A percentile compares a stretch with the other conserved stretches of the same genome.
Conservation (phyloP, 345 rosid species). For the Geranium brycei region DNA sequence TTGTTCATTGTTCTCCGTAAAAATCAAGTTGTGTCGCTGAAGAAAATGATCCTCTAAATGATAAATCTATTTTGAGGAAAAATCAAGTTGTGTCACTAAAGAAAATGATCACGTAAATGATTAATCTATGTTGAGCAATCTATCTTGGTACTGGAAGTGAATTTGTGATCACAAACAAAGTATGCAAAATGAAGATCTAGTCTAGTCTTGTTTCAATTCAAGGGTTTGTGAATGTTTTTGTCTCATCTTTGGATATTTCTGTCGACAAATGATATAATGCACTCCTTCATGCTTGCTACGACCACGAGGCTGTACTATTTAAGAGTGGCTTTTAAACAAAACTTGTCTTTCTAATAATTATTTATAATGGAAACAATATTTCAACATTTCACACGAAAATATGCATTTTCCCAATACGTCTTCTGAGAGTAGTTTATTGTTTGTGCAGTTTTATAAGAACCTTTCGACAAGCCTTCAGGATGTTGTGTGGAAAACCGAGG, state of each 20-base stretch:
- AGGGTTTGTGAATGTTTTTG: neutral
- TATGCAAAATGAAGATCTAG: neutral
- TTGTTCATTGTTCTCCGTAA: neutral
- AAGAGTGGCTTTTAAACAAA: too few species aligned
- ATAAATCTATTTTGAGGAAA: too few species aligned
- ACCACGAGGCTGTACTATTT: too few species aligned
- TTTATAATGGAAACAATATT: too few species aligned
- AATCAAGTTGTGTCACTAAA: too few species aligned
- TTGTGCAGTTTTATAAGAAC: constrained; percentile 15
- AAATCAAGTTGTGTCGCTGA: neutral
- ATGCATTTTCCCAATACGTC: too few species aligned
- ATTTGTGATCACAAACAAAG: neutral
- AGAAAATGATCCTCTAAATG: neutral
- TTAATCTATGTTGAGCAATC: too few species aligned
- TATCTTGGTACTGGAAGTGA: too few species aligned
- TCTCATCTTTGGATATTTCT: too few species aligned
- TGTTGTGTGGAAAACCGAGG: constrained; percentile 18
- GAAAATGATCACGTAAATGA: too few species aligned
- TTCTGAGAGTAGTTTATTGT: neutral
- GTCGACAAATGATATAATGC: neutral
- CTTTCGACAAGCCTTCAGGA: constrained; percentile 14
- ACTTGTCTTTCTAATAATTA: too few species aligned
- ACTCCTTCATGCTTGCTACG: neutral
- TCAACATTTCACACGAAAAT: too few species aligned
- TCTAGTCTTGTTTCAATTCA: neutral